Base-by-base conservation (phyloP, 2,329 filamentous ascomycete genomes). In the Xylaria sp. region DNA sequence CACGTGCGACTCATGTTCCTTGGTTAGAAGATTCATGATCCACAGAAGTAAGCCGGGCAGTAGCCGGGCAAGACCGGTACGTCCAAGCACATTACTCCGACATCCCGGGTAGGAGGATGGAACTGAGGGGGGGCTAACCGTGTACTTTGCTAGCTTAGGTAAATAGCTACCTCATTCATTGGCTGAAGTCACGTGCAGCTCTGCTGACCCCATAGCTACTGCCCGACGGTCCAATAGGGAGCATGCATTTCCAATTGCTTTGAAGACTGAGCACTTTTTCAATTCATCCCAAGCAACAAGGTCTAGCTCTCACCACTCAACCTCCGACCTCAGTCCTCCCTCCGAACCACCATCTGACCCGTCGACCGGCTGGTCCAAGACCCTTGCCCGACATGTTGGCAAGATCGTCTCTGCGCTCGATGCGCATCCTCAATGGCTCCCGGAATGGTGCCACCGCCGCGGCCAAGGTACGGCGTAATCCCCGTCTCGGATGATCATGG, bases 331-430 rank as follows among this genome's bases (percentile, higher is more conserved):
- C 71, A 66, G 54, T 73, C 69, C 66, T 69, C 70, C 70, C 68
- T 55, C 67, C 58, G 18, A 65, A 69, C 65, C 58, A 66, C 67
- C 73, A 70, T 75, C 71, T 71, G 74, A 72, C 73, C 71, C 71
- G 74, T 73, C 73, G 69, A 68, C 73, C 71, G 72, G 74, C 74
- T 74, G 74, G 76, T 72, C 74, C 72, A 77, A 82, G 79, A 78
- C 80, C 79, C 76, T 81, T 79, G 82, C 82, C 83, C 87, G 92
- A 83, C 82, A 98, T 98, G 95, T 91, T 98, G 89, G 92, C 93
- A 86, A 92, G 94, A 88, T 93, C 94, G 85, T 90, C 90, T 85
- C 86, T 97, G 88, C 93, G 93, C 87, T 90, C 92, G 83, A 88
- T 92, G 89, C 94, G 94, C 90, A 88, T 91, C 80, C 88, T 94